Base-by-base conservation (phyloP, 768 basidiomycete species). In the Termitomyces sp. region DNA sequence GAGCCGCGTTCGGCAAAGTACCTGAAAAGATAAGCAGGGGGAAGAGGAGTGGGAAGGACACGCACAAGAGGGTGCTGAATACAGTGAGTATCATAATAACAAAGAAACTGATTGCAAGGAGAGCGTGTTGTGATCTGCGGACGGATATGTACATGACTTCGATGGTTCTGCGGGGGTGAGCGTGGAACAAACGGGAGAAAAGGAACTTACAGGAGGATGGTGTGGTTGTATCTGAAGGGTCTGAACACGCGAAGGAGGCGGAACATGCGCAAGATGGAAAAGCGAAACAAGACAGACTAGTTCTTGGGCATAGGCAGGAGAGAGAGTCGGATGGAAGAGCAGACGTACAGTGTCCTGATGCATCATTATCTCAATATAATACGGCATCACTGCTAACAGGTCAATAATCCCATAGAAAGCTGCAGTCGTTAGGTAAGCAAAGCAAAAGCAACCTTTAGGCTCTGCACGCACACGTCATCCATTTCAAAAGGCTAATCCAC, bases 61-160 rank as follows among this genome's bases (percentile, higher is more conserved):
- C 86, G 50, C 60, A 88, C 84, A 95, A 65, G 14, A 94, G 74
- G 0, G 93, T 95, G 58, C 91, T 92, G 68, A 93, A 95, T 7
- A 95, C 83, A 1, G 91, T 83, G 40, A 96, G 74, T 1, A 91
- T 82, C 85, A 93, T 93, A 51, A 86, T 71, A 14, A 95, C 88
- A 71, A 96, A 95, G 70, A 95, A 96, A 2, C 83, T 81, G 19
- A 96, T 83, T 0, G 93, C 93, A 3, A 93, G 78, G 0, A 94
- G 75, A 0, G 93, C 93, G 62, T 95, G 90, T 60, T 91, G 87
- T 0, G 90, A 93, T 57, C 91, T 77, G 48, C 88, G 80, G 35
- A 94, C 86, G 30, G 91, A 86, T 30, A 96, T 79, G 66, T 88
- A 93, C 93, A 96, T 97, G 62, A 92, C 90, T 74, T 93, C 89